A percentile compares a stretch with the other conserved stretches of the same genome.
Evolutionary conservation across 805 yeast species (phyloP).

Genomic region (Saccharomycopsis oosterbeekiorum): DNA sequence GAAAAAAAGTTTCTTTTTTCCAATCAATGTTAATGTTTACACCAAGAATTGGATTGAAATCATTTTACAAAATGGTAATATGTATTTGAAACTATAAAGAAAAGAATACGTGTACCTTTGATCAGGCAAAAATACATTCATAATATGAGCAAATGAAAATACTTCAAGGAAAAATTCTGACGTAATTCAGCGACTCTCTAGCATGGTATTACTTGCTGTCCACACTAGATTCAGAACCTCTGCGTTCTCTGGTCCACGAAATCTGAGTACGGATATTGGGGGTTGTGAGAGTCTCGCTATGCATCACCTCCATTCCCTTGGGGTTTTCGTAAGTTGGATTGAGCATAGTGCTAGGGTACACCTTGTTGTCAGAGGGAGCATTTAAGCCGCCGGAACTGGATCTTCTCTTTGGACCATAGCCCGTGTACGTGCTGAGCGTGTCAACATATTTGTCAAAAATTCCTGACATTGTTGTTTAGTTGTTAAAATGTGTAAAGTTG

Average conservation of each 20-base stretch:
- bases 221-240: background rate
- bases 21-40: too few relatives aligned
- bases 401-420: slow-evolving; percentile 8
- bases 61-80: too few relatives aligned
- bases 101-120: too few relatives aligned
- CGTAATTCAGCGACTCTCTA: too few relatives aligned
- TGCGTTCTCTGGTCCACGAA: slow-evolving; percentile 10
- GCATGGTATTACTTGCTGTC: background rate
- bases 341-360: background rate
- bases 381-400: slow-evolving; percentile 13
- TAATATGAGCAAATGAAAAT: too few relatives aligned
- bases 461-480: slow-evolving; percentile 10
- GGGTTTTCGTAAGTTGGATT: background rate
- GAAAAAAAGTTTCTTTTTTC: too few relatives aligned
- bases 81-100: too few relatives aligned
- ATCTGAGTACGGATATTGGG: slow-evolving; percentile 16
- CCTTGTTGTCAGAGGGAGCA: background rate
- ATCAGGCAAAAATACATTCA: too few relatives aligned
- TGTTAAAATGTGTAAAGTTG: too few relatives aligned
- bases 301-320: background rate
- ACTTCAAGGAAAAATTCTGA: too few relatives aligned
- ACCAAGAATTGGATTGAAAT: too few relatives aligned
- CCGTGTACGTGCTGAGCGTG: background rate
- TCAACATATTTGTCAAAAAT: slow-evolving; percentile 15
- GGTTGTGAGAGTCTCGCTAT: background rate